Percentiles rank a stretch among this genome's conserved stretches.
Conservation (phyloP, 192 early-diverging fungal genomes). For the Dispira parvispora region DNA sequence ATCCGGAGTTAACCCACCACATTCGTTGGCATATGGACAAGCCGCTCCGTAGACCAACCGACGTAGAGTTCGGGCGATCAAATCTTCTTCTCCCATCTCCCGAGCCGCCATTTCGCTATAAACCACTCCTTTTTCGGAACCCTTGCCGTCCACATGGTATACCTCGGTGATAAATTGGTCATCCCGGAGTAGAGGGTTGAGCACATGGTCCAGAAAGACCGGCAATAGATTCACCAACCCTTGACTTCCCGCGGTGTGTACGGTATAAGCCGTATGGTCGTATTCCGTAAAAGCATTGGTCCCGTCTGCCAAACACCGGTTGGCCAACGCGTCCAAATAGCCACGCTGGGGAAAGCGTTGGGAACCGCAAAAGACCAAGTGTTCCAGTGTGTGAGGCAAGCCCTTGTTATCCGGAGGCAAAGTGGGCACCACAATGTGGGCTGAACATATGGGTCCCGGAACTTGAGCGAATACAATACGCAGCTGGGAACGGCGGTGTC, state of each 20-base stretch:
- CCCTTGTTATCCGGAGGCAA: conserved; percentile 43
- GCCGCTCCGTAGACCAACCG: conserved; percentile 24
- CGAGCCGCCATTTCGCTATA: conserved; percentile 54
- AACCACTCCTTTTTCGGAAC: conserved; percentile 65
- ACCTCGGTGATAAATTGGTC: conserved; percentile 67
- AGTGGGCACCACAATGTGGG: conserved; percentile 65
- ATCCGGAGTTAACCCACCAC: conserved; percentile 55
- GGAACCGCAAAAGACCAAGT: conserved; percentile 71
- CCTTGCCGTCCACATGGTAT: conserved; percentile 53
- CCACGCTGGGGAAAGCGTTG: conserved; percentile 42
- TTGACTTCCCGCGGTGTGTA: conserved; percentile 40
- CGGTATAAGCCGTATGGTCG: conserved; percentile 54
- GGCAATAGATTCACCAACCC: conserved; percentile 58
- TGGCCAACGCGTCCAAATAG: conserved; percentile 57
- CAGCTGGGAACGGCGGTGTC: conserved; percentile 26
- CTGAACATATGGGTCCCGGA: conserved; percentile 44
- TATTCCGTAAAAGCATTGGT: conserved; percentile 47
- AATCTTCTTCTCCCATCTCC: conserved; percentile 53
- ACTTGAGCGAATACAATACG: conserved; percentile 44
- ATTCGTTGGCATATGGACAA: conserved; percentile 49
- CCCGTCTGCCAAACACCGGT: conserved; percentile 53
- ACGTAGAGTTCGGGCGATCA: conserved; percentile 17
- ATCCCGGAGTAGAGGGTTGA: conserved; percentile 51
- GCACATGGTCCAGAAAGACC: conserved; percentile 64
- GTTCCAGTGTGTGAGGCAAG: conserved; percentile 71